Conservation (phyloP, 2,329 filamentous ascomycete genomes). For the Cordyceps javanica region DNA sequence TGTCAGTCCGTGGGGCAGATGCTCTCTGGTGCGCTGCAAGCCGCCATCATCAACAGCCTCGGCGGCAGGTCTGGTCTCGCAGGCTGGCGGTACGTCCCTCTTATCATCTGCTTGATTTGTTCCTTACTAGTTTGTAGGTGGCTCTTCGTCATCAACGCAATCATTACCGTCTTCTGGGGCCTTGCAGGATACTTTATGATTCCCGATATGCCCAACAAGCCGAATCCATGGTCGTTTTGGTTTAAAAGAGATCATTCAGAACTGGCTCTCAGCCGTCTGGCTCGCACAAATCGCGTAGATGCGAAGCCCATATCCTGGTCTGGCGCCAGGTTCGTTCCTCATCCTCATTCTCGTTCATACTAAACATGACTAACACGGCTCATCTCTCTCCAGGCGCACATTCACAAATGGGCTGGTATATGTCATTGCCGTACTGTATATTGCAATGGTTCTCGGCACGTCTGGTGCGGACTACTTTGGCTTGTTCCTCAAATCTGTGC, state of each 20-base stretch:
- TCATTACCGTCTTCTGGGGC: conserved; percentile 28
- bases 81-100: conserved; percentile 35
- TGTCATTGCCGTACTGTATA: conserved; percentile 26
- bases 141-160: conserved; percentile 41
- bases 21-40: conserved; percentile 38
- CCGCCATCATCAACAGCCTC: conserved; percentile 33
- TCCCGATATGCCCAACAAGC: conserved; percentile 27
- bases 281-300: conserved; percentile 17
- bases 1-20: conserved; percentile 35
- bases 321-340: conserved; percentile 15
- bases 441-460: conserved; percentile 26
- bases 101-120: no score
- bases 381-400: conserved; percentile 14
- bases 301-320: conserved; percentile 22
- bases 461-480: conserved; percentile 30
- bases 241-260: conserved; percentile 22
- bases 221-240: conserved; percentile 24
- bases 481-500: conserved; percentile 25
- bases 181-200: conserved; percentile 28
- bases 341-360: background rate
- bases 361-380: background rate
- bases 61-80: conserved; percentile 30
- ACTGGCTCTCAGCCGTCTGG: conserved; percentile 24
- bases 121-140: conserved; percentile 17
- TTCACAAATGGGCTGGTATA: conserved; percentile 25